Conservation (phyloP, 75 land plant genomes). For the Selaginella tamariscina region DNA sequence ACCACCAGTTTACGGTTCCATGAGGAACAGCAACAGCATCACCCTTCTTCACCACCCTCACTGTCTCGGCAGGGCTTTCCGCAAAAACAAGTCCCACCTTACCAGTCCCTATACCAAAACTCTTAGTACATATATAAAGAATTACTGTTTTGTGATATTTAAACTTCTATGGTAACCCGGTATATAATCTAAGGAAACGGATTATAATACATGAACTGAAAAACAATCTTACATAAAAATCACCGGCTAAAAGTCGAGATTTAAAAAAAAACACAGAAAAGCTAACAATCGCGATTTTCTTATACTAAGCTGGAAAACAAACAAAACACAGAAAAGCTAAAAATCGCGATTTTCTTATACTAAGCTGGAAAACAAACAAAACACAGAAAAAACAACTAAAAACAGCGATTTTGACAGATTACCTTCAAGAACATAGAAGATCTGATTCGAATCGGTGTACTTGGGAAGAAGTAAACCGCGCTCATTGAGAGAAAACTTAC, state of each 20-base stretch:
- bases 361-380: too few species aligned
- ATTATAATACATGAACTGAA: too few species aligned
- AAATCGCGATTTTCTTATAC: neutral
- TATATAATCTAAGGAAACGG: neutral
- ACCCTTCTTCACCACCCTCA: constrained; percentile 46
- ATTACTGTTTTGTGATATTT: too few species aligned
- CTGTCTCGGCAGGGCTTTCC: constrained; percentile 40
- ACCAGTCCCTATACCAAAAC: constrained; percentile 36
- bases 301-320: too few species aligned
- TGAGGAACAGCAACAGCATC: constrained; percentile 54
- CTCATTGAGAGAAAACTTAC: constrained; percentile 39
- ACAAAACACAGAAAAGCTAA: neutral
- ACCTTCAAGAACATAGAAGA: constrained; percentile 71
- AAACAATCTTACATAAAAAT: too few species aligned
- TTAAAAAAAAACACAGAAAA: neutral
- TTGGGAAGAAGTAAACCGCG: constrained; percentile 44
- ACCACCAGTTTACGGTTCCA: constrained; percentile 66
- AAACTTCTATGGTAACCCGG: neutral
- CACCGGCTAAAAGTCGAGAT: too few species aligned
- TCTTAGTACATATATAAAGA: neutral
- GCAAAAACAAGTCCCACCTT: constrained; percentile 48
- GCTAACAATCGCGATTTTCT: neutral
- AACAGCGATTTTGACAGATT: too few species aligned
- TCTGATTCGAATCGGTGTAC: constrained; percentile 57
- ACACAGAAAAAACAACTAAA: constrained; percentile 10